Evolutionary conservation across 495 filamentous ascomycete species (phyloP).

Genomic region (Monascus purpureus): DNA sequence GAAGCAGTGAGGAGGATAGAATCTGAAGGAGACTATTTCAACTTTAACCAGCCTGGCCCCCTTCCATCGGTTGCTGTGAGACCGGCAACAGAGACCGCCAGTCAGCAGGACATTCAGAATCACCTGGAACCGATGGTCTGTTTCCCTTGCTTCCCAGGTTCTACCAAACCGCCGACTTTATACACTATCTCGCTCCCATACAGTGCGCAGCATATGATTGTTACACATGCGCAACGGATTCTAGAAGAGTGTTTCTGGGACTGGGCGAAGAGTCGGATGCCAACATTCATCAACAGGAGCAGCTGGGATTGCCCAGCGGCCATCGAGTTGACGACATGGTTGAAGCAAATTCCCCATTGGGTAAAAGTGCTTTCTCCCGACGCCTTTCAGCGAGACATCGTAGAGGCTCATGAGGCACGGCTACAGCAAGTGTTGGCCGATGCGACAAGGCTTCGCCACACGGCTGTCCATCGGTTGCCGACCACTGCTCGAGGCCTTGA

Average conservation of each 20-base stretch:
- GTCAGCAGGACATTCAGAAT: constrained; percentile 1
- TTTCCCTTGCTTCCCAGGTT: not conserved
- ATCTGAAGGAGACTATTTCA: constrained; percentile 3
- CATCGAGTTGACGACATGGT: constrained; percentile 25
- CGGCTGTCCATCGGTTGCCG: constrained; percentile 18
- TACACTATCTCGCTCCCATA: constrained; percentile 27
- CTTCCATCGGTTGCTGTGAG: not conserved
- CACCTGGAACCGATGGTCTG: not conserved
- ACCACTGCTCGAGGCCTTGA: constrained; percentile 13
- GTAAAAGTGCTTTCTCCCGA: constrained; percentile 11
- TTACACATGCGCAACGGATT: constrained; percentile 19
- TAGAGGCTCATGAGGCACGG: constrained; percentile 3
- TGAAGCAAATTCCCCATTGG: constrained; percentile 8
- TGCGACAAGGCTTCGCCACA: constrained; percentile 16
- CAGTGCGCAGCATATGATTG: constrained; percentile 22
- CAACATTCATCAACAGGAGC: constrained; percentile 10
- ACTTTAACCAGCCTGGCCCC: constrained; percentile 4
- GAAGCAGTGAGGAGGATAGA: constrained; percentile 2
- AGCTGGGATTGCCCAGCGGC: constrained; percentile 19
- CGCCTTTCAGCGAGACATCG: constrained; percentile 2
- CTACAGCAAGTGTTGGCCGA: constrained; percentile 13
- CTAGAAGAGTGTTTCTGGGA: constrained; percentile 30
- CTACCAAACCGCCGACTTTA: constrained; percentile 3
- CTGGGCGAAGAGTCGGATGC: constrained; percentile 20
- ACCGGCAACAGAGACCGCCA: not conserved